Evolutionary conservation across 2,329 filamentous ascomycete genomes (phyloP), one percentile per base, ranked within the genome.

Genomic region (Hypoxylon rubiginosum): DNA sequence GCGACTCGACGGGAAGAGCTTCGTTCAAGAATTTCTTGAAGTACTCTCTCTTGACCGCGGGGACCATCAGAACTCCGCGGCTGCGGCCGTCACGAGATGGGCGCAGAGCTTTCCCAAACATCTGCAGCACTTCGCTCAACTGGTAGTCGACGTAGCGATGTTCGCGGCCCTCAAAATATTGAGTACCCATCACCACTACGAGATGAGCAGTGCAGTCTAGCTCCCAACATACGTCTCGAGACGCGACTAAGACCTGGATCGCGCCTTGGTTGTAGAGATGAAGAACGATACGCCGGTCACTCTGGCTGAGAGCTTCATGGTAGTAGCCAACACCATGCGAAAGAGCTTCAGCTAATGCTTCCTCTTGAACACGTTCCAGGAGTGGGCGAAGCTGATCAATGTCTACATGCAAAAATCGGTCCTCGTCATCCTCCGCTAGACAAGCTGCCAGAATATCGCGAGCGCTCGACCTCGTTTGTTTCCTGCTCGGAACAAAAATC

Each of bases 21-120:
- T 99, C 97, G 73, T 96, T 95, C 70, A 99, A 82, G 84, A 99
- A 99, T 81, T 99, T 99, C 82, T 96, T 97, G 86, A 98, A 99
- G 81, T 97, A 99, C 68, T 97, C 94, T 39, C 96, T 90, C 85
- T 97, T 97, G 51, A 97, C 93, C 17, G 92, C 90, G 2, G 95
- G 94, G 10, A 97, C 89, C 96, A 99, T 98, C 48, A 99, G 85
- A n/a, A 99, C 93, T 71, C 95, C 97, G 67, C 92, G 93, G 49
- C 92, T 91, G 62, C 91, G 87, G 62, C 92, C 93, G 74, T 97
- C 94, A 75, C 90, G 86, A 3, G 91, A 87, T 1, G 93, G 89
- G 43, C 92, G 89, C 58, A 94, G 90, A 39, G 96, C 92, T 79
- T 96, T 97, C 72, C 96, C 96, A 73, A 98, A 97, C 95, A 99